Conservation (phyloP, 345 rosid species). For the Durio zibethinus region DNA sequence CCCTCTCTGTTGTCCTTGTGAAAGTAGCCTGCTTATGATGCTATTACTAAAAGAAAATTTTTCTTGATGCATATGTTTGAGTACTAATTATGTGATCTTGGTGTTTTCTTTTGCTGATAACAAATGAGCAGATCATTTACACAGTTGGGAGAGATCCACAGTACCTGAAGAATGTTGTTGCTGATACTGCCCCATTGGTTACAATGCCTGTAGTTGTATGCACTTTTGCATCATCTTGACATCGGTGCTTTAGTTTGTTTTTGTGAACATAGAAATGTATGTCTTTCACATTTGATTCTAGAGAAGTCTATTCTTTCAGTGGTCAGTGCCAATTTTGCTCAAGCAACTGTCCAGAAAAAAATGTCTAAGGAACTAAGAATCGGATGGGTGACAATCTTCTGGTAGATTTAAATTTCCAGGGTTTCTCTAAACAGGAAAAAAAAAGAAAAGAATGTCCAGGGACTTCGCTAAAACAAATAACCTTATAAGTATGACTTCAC, state of each 20-base stretch:
- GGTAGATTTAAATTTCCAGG: constrained; percentile 1
- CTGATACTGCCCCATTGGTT: constrained; percentile 60
- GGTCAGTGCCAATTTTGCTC: neutral
- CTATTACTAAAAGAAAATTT: neutral
- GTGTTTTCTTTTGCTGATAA: constrained; percentile 16
- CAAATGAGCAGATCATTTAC: constrained; percentile 58
- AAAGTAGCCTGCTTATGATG: neutral
- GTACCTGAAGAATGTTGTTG: constrained; percentile 56
- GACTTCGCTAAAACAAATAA: neutral
- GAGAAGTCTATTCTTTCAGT: neutral
- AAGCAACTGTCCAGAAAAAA: neutral
- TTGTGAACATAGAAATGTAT: neutral
- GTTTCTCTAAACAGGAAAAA: neutral
- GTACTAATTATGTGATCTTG: neutral
- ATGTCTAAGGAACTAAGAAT: neutral
- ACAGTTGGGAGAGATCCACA: constrained; percentile 81
- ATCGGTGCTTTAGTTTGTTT: constrained; percentile 9
- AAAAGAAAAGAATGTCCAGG: neutral
- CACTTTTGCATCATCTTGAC: constrained; percentile 19
- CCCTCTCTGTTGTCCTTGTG: constrained; percentile 4
- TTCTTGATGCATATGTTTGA: constrained; percentile 6
- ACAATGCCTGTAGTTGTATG: constrained; percentile 79
- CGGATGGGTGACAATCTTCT: neutral
- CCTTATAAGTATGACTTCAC: neutral
- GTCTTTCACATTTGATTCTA: neutral